A percentile compares a stretch with the other conserved stretches of the same genome.
Evolutionary conservation across 257 asterid species (phyloP).

Genomic region (Nicotiana tabacum): DNA sequence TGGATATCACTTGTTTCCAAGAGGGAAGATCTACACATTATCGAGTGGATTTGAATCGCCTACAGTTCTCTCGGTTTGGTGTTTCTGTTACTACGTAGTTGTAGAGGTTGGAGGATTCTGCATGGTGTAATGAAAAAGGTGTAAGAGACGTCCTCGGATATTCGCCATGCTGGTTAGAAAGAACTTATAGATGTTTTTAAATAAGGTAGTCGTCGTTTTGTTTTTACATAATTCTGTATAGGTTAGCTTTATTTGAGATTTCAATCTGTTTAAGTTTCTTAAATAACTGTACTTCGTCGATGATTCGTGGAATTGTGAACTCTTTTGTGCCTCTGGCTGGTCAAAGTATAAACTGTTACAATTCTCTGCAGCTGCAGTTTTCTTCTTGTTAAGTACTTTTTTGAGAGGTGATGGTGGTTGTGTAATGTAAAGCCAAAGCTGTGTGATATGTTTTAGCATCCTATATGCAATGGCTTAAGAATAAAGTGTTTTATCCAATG

Average conservation of each 20-base stretch:
- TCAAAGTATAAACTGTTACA: background rate
- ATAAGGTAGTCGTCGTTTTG: background rate
- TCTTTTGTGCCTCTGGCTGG: background rate
- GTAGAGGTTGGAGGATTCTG: background rate
- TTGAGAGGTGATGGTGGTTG: background rate
- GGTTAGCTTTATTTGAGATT: background rate
- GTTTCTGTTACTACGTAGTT: background rate
- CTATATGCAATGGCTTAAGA: background rate
- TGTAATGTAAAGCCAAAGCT: background rate
- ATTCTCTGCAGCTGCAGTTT: background rate
- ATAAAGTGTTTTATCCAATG: background rate
- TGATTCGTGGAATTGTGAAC: background rate
- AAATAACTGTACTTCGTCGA: background rate
- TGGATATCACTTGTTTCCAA: background rate
- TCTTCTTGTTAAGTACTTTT: background rate
- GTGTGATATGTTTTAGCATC: background rate
- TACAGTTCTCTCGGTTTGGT: constrained; percentile 6
- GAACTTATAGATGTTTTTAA: constrained; percentile 15
- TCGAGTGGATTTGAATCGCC: background rate
- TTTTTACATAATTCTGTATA: background rate
- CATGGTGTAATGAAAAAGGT: background rate
- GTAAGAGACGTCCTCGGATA: background rate
- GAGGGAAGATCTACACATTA: background rate
- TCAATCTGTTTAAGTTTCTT: background rate
- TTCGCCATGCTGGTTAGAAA: constrained; percentile 6